These are phyloP conservation scores for Tuber brumale DNA, from an alignment of 495 filamentous ascomycete species.

Conservation along the genomic window DNA sequence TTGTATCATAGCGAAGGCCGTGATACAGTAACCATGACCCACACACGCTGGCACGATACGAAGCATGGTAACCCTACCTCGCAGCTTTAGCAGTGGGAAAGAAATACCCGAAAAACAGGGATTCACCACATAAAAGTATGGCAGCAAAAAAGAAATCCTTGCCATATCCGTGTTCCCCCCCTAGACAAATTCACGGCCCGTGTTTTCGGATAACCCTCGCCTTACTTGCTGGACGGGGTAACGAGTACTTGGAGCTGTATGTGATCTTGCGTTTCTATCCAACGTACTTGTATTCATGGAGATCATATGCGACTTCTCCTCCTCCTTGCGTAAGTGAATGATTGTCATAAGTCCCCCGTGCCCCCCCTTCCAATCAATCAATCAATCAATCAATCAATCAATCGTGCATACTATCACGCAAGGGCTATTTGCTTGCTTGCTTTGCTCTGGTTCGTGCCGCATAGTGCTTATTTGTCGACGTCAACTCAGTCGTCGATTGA, in stretches of 20 bases:
- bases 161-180: not conserved
- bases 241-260: not conserved
- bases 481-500: too few relatives aligned
- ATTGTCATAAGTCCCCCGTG: not conserved
- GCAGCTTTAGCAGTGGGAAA: not conserved
- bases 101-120: not conserved
- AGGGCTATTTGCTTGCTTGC: not conserved
- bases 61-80: not conserved
- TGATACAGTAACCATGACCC: not conserved
- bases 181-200: not conserved
- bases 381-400: too few relatives aligned
- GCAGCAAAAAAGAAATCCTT: not conserved
- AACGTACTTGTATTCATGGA: not conserved
- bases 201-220: not conserved
- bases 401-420: not conserved
- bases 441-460: not conserved
- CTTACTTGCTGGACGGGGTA: too few relatives aligned
- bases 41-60: not conserved
- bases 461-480: not conserved
- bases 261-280: not conserved
- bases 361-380: too few relatives aligned
- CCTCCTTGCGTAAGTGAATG: not conserved
- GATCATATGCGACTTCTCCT: conserved; percentile 2
- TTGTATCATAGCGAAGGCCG: not conserved
- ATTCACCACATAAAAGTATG: not conserved